Evolutionary conservation across 2,329 filamentous ascomycete species (phyloP).

Genomic region (Venturia oleaginea): DNA sequence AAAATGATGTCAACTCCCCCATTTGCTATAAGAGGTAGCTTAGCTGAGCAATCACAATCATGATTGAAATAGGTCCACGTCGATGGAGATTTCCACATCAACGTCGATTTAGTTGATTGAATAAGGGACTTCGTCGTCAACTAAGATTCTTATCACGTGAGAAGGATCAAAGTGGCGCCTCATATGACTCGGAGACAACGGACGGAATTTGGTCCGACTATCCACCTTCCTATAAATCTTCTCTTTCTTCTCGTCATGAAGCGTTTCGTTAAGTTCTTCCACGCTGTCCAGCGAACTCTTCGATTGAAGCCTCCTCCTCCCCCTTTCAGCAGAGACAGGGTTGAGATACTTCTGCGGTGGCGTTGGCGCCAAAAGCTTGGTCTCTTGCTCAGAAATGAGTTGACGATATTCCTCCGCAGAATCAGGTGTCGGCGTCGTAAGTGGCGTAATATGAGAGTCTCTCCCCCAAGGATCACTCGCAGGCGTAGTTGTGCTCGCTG

Average conservation of each 20-base stretch:
- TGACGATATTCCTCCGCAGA: neutral
- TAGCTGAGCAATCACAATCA: too few species aligned
- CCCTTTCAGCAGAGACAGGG: neutral
- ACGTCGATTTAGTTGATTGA: too few species aligned
- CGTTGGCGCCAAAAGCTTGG: neutral
- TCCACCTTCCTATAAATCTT: neutral
- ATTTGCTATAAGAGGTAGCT: too few species aligned
- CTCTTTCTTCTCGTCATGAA: neutral
- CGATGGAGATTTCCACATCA: too few species aligned
- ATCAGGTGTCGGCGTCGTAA: neutral
- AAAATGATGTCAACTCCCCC: too few species aligned
- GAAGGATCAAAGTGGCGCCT: neutral
- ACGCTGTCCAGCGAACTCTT: neutral
- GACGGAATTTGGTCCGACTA: neutral
- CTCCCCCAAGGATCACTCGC: neutral
- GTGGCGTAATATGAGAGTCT: neutral
- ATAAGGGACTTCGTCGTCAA: too few species aligned
- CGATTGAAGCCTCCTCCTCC: neutral
- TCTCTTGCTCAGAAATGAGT: neutral
- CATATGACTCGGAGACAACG: neutral
- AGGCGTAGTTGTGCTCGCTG: neutral
- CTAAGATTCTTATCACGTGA: too few species aligned
- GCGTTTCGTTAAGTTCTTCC: neutral
- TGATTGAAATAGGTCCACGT: too few species aligned
- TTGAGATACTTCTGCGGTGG: neutral